Conservation (phyloP, 352 stramenopile genomes). For the Globisporangium barbulae region DNA sequence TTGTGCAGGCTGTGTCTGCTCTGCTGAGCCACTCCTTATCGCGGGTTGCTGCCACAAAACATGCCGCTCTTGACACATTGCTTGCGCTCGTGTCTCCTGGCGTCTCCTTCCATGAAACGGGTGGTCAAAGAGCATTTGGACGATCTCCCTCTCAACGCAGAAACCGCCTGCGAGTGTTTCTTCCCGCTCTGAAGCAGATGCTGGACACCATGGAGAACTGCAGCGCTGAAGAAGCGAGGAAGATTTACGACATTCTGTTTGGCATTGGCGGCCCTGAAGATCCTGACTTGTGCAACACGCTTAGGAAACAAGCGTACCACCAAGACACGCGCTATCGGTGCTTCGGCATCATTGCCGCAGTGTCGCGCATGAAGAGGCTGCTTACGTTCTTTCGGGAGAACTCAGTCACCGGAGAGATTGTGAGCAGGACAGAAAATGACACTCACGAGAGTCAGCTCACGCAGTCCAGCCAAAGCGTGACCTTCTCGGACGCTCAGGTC, state of each 20-base stretch:
- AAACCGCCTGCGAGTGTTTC: slow-evolving; percentile 29
- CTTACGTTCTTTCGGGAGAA: slow-evolving; percentile 28
- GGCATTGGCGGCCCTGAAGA: slow-evolving; percentile 41
- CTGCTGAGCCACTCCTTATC: slow-evolving; percentile 38
- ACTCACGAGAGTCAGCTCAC: background rate
- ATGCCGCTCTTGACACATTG: slow-evolving; percentile 38
- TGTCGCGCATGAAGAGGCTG: slow-evolving; percentile 32
- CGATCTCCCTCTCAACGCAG: slow-evolving; percentile 21
- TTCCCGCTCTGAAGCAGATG: slow-evolving; percentile 50
- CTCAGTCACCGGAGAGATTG: background rate
- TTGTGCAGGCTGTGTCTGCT: slow-evolving; percentile 31
- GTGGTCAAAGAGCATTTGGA: background rate
- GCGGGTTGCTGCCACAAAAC: slow-evolving; percentile 19
- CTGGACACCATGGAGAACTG: slow-evolving; percentile 49
- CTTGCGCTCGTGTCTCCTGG: slow-evolving; percentile 25
- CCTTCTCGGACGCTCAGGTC: slow-evolving; percentile 9
- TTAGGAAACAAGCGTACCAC: slow-evolving; percentile 55
- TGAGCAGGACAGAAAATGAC: slow-evolving; percentile 6
- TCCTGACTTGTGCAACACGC: slow-evolving; percentile 43
- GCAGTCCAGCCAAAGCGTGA: background rate
- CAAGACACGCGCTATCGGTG: slow-evolving; percentile 48
- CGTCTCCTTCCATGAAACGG: slow-evolving; percentile 20
- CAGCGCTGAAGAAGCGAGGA: slow-evolving; percentile 30
- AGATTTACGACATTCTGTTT: slow-evolving; percentile 58
- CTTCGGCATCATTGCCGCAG: slow-evolving; percentile 46